These are phyloP conservation scores for Planoprotostelium fungivorum DNA, from an alignment of 78 protist species.

Conservation along the genomic window DNA sequence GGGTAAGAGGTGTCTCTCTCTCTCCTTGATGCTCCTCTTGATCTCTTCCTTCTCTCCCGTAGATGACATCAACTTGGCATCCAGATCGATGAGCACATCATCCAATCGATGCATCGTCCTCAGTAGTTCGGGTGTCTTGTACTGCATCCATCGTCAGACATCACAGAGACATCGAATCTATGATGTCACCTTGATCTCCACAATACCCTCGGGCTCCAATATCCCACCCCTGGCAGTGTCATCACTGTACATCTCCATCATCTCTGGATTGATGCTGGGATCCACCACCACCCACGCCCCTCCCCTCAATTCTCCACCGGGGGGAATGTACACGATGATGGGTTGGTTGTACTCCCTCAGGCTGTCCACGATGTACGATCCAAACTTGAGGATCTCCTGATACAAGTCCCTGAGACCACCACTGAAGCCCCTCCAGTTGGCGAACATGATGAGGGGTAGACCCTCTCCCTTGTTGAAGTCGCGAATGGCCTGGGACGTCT, in stretches of 20 bases:
- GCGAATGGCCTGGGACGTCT: constrained; percentile 94
- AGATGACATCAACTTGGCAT: background rate
- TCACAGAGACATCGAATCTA: background rate
- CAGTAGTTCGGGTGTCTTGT: constrained; percentile 53
- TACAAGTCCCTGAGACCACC: constrained; percentile 98
- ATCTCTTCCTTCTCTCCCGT: constrained; percentile 8
- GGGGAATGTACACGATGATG: constrained; percentile 91
- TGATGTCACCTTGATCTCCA: constrained; percentile 78
- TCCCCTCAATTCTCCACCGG: constrained; percentile 89
- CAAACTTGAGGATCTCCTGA: constrained; percentile 96
- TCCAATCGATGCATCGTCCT: constrained; percentile 81
- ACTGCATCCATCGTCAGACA: constrained; percentile 47
- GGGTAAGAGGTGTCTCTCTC: constrained; percentile 72
- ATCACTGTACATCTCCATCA: constrained; percentile 94
- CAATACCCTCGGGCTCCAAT: constrained; percentile 91
- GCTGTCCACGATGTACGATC: constrained; percentile 92
- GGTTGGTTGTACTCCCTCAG: constrained; percentile 89
- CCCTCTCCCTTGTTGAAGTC: constrained; percentile 88
- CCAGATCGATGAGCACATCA: constrained; percentile 16
- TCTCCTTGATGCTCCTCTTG: constrained; percentile 6
- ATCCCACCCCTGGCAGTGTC: constrained; percentile 88
- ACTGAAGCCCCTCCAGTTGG: constrained; percentile 94
- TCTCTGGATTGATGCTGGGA: constrained; percentile 83
- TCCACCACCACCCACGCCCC: constrained; percentile 99
- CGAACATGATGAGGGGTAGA: constrained; percentile 89